Conservation (phyloP, 768 basidiomycete genomes). For the Austroboletus eburneus region DNA sequence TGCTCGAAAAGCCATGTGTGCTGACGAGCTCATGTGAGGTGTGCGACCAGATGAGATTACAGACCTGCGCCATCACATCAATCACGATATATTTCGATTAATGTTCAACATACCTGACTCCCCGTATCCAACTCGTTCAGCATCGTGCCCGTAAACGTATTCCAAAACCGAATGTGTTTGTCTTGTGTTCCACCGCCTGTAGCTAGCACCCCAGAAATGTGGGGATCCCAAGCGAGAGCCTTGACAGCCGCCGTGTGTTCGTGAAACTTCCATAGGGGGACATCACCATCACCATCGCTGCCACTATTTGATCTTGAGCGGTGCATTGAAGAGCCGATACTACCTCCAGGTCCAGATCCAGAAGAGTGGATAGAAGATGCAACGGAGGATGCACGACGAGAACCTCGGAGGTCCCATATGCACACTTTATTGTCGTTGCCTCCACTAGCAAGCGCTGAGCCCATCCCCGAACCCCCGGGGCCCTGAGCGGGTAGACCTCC, state of each 20-base stretch:
- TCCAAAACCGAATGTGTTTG: conserved; percentile 98
- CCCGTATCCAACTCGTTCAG: conserved; percentile 90
- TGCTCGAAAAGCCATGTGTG: conserved; percentile 94
- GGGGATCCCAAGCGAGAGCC: conserved; percentile 97
- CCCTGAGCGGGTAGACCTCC: conserved; percentile 26
- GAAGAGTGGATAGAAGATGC: conserved; percentile 24
- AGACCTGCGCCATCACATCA: conserved; percentile 57
- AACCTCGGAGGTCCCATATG: conserved; percentile 88
- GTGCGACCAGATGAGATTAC: conserved; percentile 94
- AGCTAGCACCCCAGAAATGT: conserved; percentile 84
- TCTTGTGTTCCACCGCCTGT: conserved; percentile 99
- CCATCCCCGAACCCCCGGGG: conserved; percentile 30
- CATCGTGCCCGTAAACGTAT: conserved; percentile 81
- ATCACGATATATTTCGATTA: not conserved
- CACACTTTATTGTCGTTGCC: conserved; percentile 99
- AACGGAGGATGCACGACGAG: conserved; percentile 34
- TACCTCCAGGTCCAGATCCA: conserved; percentile 29
- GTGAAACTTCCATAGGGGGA: conserved; percentile 90
- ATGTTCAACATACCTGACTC: conserved; percentile 61
- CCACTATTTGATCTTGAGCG: conserved; percentile 25
- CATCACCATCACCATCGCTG: conserved; percentile 39
- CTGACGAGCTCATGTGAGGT: conserved; percentile 97
- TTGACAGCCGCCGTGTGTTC: conserved; percentile 98
- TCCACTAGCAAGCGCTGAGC: conserved; percentile 78
- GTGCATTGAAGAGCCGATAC: conserved; percentile 20